Base-by-base conservation (phyloP, 148 eudicot species). In the Arctostaphylos glauca region DNA sequence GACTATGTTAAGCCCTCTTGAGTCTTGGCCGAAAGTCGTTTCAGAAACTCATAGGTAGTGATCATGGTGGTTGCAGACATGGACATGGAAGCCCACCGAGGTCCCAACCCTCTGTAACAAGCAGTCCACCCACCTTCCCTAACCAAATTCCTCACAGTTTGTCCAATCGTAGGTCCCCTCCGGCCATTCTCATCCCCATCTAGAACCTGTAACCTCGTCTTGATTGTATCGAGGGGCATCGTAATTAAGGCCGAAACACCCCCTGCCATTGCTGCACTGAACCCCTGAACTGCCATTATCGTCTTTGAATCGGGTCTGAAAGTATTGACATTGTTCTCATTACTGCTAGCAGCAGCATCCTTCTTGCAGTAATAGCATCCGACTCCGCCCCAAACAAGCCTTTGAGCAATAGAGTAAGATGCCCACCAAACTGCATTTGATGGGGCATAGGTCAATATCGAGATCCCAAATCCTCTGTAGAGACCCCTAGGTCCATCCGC, bases 361-460 rank as follows among this genome's bases (percentile, higher is more conserved):
- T 78, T 89, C 78, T 87, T 90, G 80, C 89, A 86, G 54, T 55
- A 81, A 23, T 85, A 80, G 12, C 87, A 81, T 3, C 93, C 87
- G 18, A 91, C 12, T 2, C 93, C 90, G 56, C 91, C 91, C 95
- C 95, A 92, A 50, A 91, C 86, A 0, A 91, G 81, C 8, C 95
- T 84, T n/a, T 92, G 95, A 2, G 88, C 89, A n/a, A 92, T 87
- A 5, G 92, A 88, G 80, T 92, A 92, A 10, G 95, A 91, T 0
- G 95, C 93, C 95, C 95, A 92, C 95, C 95, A 92, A 43, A 91
- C 92, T 0, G 95, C 95, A 84, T 92, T 92, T 0, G 93, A 91
- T 48, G 95, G 95, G 2, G 93, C 95, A 72, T 91, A 92, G 0
- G 94, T 91, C 62, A 90, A 49, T 14, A 96, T 90, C 0, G 98